Evolutionary conservation across 1,284 basidiomycete species (phyloP).

Genomic region (Xanthoconium separans): DNA sequence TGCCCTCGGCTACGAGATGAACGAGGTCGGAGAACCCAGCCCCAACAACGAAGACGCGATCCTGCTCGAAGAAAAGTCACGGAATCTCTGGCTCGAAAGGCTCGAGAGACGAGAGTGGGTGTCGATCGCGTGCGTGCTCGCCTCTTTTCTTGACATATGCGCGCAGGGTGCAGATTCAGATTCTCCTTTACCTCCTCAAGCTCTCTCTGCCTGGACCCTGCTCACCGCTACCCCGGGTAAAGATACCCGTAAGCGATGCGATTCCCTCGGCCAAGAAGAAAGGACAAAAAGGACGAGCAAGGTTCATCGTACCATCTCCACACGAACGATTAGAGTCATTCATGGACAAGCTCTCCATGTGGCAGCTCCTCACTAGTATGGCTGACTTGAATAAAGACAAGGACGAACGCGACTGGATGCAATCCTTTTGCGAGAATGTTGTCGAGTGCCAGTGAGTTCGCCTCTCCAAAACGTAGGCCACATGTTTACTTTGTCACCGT

Average conservation of each 20-base stretch:
- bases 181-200: constrained; percentile 63
- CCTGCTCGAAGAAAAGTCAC: constrained; percentile 50
- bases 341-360: constrained; percentile 74
- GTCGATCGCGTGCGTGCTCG: not conserved
- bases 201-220: constrained; percentile 57
- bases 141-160: constrained; percentile 1
- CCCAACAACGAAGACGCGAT: constrained; percentile 29
- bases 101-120: constrained; percentile 75
- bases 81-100: constrained; percentile 53
- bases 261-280: constrained; percentile 28
- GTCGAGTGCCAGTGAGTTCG: constrained; percentile 58
- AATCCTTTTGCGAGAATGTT: constrained; percentile 61
- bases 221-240: constrained; percentile 21
- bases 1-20: constrained; percentile 53
- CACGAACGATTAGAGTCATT: constrained; percentile 64
- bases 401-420: constrained; percentile 68
- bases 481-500: not conserved
- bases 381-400: constrained; percentile 22
- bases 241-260: constrained; percentile 15
- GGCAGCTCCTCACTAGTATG: constrained; percentile 59
- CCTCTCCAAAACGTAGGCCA: not conserved
- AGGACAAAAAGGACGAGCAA: constrained; percentile 37
- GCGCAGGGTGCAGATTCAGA: constrained; percentile 67
- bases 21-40: constrained; percentile 27
- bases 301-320: constrained; percentile 28